Conservation (phyloP, 2,329 filamentous ascomycete species). For the Scytalidium lignicola region DNA sequence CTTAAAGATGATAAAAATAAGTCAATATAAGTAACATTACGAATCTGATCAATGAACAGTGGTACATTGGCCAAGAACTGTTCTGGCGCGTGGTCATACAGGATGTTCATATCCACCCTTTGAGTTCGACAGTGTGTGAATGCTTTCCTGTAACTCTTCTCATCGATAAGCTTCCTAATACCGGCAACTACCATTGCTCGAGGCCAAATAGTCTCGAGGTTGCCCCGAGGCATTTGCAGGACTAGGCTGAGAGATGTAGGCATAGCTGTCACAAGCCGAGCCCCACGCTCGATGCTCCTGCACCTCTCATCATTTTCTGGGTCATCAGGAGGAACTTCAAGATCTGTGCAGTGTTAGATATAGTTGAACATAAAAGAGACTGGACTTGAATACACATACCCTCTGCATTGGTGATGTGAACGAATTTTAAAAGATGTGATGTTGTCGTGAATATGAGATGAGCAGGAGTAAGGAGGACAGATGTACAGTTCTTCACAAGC, state of each 20-base stretch:
- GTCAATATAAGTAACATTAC: conserved; percentile 77
- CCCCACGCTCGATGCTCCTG: conserved; percentile 85
- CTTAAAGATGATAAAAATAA: conserved; percentile 83
- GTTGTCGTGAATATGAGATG: conserved; percentile 92
- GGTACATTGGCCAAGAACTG: conserved; percentile 75
- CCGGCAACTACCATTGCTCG: conserved; percentile 88
- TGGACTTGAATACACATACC: conserved; percentile 39
- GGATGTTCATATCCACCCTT: conserved; percentile 94
- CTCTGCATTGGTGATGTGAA: conserved; percentile 66
- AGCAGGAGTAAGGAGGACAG: conserved; percentile 72
- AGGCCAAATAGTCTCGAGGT: conserved; percentile 91
- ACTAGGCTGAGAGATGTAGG: conserved; percentile 81
- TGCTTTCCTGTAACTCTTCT: conserved; percentile 75
- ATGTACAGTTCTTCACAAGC: conserved; percentile 84
- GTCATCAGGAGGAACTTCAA: conserved; percentile 81
- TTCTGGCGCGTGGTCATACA: conserved; percentile 86
- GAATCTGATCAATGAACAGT: conserved; percentile 78
- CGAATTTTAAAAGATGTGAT: conserved; percentile 89
- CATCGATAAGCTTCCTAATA: conserved; percentile 74
- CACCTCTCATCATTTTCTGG: conserved; percentile 90
- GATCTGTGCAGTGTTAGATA: too few relatives aligned
- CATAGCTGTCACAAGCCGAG: conserved; percentile 80
- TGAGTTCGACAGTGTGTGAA: conserved; percentile 88
- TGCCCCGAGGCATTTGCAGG: conserved; percentile 92
- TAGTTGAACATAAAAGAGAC: conserved; percentile 2